These are phyloP conservation scores for Sphagnum tenellum DNA, from an alignment of 225 moss, liverwort and hornwort genomes.

Conservation along the genomic window DNA sequence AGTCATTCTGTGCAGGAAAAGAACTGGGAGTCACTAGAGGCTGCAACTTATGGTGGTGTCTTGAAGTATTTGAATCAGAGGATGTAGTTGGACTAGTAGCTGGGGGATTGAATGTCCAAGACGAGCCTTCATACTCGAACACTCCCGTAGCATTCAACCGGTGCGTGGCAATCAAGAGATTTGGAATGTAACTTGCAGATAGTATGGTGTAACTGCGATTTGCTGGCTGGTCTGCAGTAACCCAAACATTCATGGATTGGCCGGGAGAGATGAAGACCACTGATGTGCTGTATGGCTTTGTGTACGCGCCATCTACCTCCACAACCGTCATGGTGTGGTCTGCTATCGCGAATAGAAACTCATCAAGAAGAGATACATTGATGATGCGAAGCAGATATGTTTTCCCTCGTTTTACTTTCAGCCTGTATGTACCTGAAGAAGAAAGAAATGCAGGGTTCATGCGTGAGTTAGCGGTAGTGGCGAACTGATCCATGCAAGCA, in stretches of 20 bases:
- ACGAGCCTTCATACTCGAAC: too few relatives aligned
- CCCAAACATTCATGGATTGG: slow-evolving; percentile 43
- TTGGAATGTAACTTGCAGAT: neutral
- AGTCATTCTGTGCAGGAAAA: too few relatives aligned
- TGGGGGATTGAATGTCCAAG: too few relatives aligned
- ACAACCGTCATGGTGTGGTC: slow-evolving; percentile 45
- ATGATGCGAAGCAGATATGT: slow-evolving; percentile 48
- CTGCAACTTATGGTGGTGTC: too few relatives aligned
- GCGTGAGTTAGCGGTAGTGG: too few relatives aligned
- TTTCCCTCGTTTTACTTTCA: slow-evolving; percentile 24
- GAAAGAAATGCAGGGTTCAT: too few relatives aligned
- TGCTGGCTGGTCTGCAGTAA: slow-evolving; percentile 15
- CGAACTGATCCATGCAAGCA: too few relatives aligned
- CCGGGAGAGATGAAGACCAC: slow-evolving; percentile 34
- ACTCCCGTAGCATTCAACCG: too few relatives aligned
- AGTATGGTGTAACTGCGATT: slow-evolving; percentile 22
- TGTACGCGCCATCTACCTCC: slow-evolving; percentile 31
- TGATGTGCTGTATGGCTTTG: slow-evolving; percentile 24
- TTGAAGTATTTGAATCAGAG: too few relatives aligned
- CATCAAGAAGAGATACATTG: slow-evolving; percentile 45
- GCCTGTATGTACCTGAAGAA: slow-evolving; percentile 11
- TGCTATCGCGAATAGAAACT: slow-evolving; percentile 41
- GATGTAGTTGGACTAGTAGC: too few relatives aligned
- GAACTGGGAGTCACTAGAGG: too few relatives aligned
- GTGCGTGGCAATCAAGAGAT: too few relatives aligned